Conservation (phyloP, 352 stramenopile species). For the Globisporangium apiculatum region DNA sequence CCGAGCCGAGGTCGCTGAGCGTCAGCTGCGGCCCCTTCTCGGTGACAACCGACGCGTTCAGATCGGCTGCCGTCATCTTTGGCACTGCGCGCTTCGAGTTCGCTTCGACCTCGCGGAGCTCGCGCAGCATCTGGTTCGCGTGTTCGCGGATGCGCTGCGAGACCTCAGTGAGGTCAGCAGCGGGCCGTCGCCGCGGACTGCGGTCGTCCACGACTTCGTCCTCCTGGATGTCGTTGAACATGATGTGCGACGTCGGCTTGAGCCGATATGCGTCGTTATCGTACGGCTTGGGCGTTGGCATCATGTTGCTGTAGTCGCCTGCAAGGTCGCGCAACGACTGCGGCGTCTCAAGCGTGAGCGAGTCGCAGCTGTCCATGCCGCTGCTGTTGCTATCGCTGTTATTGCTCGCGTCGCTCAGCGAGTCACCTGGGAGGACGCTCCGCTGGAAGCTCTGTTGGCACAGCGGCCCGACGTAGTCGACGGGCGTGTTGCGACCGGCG, state of each 20-base stretch:
- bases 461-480: slow-evolving; percentile 43
- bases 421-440: slow-evolving; percentile 18
- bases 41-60: slow-evolving; percentile 26
- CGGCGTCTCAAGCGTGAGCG: slow-evolving; percentile 14
- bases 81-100: slow-evolving; percentile 14
- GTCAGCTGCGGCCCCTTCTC: slow-evolving; percentile 27
- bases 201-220: slow-evolving; percentile 27
- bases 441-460: slow-evolving; percentile 37
- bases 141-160: slow-evolving; percentile 48
- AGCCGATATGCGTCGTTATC: slow-evolving; percentile 4
- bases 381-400: neutral
- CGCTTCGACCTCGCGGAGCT: slow-evolving; percentile 26
- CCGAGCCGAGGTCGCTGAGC: slow-evolving; percentile 33
- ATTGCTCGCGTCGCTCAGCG: slow-evolving; percentile 14
- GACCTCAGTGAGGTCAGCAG: slow-evolving; percentile 40
- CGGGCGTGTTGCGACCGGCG: slow-evolving; percentile 15
- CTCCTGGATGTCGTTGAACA: slow-evolving; percentile 63
- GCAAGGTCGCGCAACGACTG: slow-evolving; percentile 19
- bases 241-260: slow-evolving; percentile 16
- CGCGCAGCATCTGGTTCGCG: slow-evolving; percentile 20
- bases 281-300: slow-evolving; percentile 22
- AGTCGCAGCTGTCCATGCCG: slow-evolving; percentile 10
- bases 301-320: slow-evolving; percentile 19
- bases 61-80: slow-evolving; percentile 43
- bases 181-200: slow-evolving; percentile 4